A percentile compares a stretch with the other conserved stretches of the same genome.
Conservation (phyloP, 352 stramenopile species). For the Globisporangium nagaii region DNA sequence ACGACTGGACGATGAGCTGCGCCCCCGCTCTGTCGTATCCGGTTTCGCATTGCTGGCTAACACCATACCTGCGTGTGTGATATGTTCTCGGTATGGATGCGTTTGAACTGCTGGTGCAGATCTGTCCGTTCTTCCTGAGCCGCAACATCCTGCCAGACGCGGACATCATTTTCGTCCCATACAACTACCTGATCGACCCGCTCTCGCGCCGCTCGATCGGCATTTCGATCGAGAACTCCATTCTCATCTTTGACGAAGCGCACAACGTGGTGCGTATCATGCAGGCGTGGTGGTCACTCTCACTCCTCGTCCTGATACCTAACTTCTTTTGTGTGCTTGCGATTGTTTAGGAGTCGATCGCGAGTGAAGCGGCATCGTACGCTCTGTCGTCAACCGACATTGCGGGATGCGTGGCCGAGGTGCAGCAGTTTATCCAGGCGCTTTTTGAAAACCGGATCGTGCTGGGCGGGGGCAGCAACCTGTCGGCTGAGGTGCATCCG, state of each 20-base stretch:
- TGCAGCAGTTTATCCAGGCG: constrained; percentile 81
- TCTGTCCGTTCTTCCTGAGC: constrained; percentile 98
- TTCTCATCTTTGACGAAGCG: constrained; percentile 99
- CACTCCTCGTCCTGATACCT: too few relatives aligned
- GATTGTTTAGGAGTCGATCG: constrained; percentile 69
- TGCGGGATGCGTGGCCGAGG: constrained; percentile 90
- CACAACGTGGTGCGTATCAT: constrained; percentile 95
- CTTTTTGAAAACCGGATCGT: constrained; percentile 55
- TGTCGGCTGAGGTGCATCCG: constrained; percentile 53
- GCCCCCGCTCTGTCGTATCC: too few relatives aligned
- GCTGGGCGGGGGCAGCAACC: constrained; percentile 36
- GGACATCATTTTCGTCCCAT: constrained; percentile 98
- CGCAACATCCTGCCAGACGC: constrained; percentile 88
- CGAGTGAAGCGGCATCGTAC: constrained; percentile 95
- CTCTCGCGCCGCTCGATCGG: constrained; percentile 86
- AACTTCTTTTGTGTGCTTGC: background rate
- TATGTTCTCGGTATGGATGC: too few relatives aligned
- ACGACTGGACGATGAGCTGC: too few relatives aligned
- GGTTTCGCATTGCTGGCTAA: too few relatives aligned
- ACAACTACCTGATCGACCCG: constrained; percentile 99
- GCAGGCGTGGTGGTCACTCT: too few relatives aligned
- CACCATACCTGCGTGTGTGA: too few relatives aligned
- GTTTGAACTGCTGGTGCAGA: too few relatives aligned
- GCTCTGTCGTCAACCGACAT: constrained; percentile 93
- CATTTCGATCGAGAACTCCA: constrained; percentile 93